phyloP scores from a whole-genome alignment of 805 yeast genomes.

The Lipomyces kockii region DNA sequence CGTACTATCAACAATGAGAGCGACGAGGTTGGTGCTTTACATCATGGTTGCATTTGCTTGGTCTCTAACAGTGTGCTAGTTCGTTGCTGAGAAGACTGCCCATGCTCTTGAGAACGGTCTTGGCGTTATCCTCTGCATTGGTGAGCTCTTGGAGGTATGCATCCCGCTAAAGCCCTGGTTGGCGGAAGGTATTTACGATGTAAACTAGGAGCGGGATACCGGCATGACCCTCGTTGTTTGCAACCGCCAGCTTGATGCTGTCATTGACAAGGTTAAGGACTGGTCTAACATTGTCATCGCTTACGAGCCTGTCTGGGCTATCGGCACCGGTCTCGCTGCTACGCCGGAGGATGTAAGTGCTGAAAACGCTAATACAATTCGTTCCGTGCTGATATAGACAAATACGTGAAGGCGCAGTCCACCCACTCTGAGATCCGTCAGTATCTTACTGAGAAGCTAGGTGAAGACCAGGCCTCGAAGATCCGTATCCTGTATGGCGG shows the following conservation, averaged over 20 bases:
- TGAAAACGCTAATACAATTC: background rate
- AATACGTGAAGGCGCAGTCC: conserved; percentile 67
- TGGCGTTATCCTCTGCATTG: conserved; percentile 93
- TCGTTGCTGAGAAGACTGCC: conserved; percentile 91
- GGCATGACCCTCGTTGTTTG: conserved; percentile 84
- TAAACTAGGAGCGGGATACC: conserved; percentile 86
- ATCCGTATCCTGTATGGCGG: conserved; percentile 98
- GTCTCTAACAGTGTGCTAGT: conserved; percentile 49
- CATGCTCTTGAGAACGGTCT: conserved; percentile 90
- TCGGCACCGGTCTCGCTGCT: conserved; percentile 99
- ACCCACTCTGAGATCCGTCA: conserved; percentile 89
- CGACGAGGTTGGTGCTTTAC: conserved; percentile 49
- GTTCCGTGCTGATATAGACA: background rate
- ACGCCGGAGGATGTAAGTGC: conserved; percentile 75
- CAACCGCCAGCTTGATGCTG: conserved; percentile 89
- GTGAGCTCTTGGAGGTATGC: conserved; percentile 61
- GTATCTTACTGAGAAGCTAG: conserved; percentile 76
- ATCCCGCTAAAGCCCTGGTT: background rate
- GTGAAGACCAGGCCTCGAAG: conserved; percentile 72
- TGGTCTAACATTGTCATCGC: conserved; percentile 94
- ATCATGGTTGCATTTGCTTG: background rate
- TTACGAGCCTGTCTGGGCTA: conserved; percentile 99
- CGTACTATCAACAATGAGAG: conserved; percentile 89
- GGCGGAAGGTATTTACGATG: background rate
- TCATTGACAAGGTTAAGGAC: conserved; percentile 75